Evolutionary conservation across 352 stramenopile genomes (phyloP), one percentile per base, ranked within the genome.

Genomic region (Phytophthora meadii): DNA sequence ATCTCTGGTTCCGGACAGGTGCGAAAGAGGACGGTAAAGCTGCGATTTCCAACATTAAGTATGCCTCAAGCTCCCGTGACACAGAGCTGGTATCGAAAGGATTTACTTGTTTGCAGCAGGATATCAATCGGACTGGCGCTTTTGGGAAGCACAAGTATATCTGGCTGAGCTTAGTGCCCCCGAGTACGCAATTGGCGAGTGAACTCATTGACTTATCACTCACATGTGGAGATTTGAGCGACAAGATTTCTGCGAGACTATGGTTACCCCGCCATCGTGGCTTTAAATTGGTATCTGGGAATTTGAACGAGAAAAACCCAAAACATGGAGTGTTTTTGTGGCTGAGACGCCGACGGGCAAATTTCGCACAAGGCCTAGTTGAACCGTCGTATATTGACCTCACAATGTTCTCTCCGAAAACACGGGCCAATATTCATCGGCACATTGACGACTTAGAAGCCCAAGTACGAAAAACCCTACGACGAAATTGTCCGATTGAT

Each of bases 111-210:
- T 59, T 94, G n/a, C 74, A 88, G 36, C 84, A 93, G 58, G 79
- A 93, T 58, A 71, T 93, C 15, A 88, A 88, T 49, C 68, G 79
- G 28, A 76, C 70, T 12, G 82, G 82, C 7, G 54, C 71, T 3
- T 93, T 93, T 45, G 81, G 81, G 5, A 89, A 89, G 51, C 82
- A 85, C 59, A 90, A 88, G 66, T 93, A 88, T 57, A 88, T 93
- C 36, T 93, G 84, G 84, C 68, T 84, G 2, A 90, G 76, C 42
- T 76, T 87, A 36, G 76, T 85, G 11, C 71, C 78, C 10, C 54
- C 84, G 5, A 79, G 61, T 39, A 70, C 63, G 1, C 81, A 84
- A 57, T 79, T 79, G 39, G 70, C 53, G 9, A 91, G 76, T 42
- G 84, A 93, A 42, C 27, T 93, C 11, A 86, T 91, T 45, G 86